Evolutionary conservation across 2,329 filamentous ascomycete genomes (phyloP).

Genomic region (Dactylonectria estremocensis): DNA sequence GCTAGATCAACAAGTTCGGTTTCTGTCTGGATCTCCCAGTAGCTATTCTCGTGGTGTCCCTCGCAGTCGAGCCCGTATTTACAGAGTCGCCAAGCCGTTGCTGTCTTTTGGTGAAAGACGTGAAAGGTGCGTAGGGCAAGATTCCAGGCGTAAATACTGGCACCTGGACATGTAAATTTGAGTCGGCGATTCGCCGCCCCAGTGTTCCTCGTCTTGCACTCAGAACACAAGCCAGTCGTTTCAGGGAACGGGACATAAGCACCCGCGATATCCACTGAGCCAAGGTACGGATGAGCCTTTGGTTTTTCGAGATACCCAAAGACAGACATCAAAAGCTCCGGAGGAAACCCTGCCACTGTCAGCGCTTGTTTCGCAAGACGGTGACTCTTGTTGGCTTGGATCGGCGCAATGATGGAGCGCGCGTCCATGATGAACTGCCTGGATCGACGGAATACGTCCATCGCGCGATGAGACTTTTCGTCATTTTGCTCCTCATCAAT

Average conservation of each 20-base stretch:
- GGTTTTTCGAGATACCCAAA: background rate
- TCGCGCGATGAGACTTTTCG: background rate
- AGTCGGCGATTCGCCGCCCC: background rate
- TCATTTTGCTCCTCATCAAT: background rate
- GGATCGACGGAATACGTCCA: slow-evolving; percentile 1
- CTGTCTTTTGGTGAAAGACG: background rate
- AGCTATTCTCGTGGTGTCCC: slow-evolving; percentile 8
- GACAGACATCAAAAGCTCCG: slow-evolving; percentile 3
- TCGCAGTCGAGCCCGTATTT: background rate
- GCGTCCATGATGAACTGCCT: slow-evolving; percentile 16
- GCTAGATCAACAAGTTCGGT: background rate
- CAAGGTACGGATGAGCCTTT: background rate
- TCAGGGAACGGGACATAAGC: slow-evolving; percentile 2
- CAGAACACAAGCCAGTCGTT: background rate
- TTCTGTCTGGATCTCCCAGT: background rate
- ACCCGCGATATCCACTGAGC: background rate
- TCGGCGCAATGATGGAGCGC: background rate
- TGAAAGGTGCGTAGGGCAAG: slow-evolving; percentile 15
- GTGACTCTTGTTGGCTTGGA: background rate
- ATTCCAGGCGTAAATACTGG: slow-evolving; percentile 3
- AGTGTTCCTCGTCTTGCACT: background rate
- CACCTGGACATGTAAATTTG: slow-evolving; percentile 1
- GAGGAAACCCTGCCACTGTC: background rate
- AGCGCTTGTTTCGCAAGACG: background rate
- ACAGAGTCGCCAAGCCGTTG: slow-evolving; percentile 2